Conservation (phyloP, 1,284 basidiomycete species). For the Puccinia brachypodii region DNA sequence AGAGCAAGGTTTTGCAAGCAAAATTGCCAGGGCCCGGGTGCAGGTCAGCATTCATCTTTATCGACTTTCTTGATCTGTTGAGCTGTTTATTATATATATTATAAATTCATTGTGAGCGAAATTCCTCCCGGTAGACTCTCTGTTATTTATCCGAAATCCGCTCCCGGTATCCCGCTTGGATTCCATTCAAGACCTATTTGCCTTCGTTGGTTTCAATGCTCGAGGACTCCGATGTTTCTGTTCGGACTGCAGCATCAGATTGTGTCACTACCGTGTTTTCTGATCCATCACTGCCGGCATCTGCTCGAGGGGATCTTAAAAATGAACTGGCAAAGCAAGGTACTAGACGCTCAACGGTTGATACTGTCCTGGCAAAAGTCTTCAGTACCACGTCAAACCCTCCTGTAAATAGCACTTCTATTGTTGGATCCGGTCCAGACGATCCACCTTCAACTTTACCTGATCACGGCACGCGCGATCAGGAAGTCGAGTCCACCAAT, state of each 20-base stretch:
- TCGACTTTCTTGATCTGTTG: neutral
- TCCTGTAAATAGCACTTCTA: neutral
- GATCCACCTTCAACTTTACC: neutral
- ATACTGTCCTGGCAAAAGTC: slow-evolving; percentile 59
- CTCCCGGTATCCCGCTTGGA: slow-evolving; percentile 63
- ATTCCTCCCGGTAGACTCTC: slow-evolving; percentile 43
- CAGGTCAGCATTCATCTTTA: slow-evolving; percentile 63
- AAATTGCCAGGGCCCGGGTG: slow-evolving; percentile 65
- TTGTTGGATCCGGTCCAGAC: neutral
- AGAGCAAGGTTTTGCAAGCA: slow-evolving; percentile 73
- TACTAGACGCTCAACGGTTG: slow-evolving; percentile 76
- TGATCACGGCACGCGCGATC: neutral
- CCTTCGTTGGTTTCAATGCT: slow-evolving; percentile 76
- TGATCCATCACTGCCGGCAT: slow-evolving; percentile 73
- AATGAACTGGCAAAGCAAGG: slow-evolving; percentile 80
- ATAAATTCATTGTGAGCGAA: slow-evolving; percentile 44
- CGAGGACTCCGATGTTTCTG: slow-evolving; percentile 84
- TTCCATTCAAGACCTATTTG: slow-evolving; percentile 81
- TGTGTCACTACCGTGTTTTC: slow-evolving; percentile 82
- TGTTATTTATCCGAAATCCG: slow-evolving; percentile 64
- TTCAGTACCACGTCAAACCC: slow-evolving; percentile 51
- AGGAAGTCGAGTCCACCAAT: neutral
- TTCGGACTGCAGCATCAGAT: slow-evolving; percentile 78
- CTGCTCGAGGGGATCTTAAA: slow-evolving; percentile 86
- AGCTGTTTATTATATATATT: slow-evolving; percentile 41